Evolutionary conservation across 2,329 filamentous ascomycete species (phyloP).

Genomic region (Hypoxylon sp.): DNA sequence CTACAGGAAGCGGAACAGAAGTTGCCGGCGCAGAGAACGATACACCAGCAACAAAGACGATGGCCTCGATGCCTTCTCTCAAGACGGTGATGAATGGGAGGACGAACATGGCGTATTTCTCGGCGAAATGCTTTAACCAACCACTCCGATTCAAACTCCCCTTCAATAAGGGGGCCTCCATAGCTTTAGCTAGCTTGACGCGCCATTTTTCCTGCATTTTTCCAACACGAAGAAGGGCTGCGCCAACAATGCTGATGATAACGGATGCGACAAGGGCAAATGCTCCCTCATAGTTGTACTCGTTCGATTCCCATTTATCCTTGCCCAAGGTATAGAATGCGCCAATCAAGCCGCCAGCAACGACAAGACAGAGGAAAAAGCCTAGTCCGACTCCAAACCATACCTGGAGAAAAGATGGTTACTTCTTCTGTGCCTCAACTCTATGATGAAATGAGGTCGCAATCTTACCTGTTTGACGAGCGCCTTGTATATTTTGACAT

Average conservation of each 20-base stretch:
- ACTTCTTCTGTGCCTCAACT: constrained; percentile 1
- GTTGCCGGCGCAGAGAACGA: constrained; percentile 81
- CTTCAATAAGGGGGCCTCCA: constrained; percentile 68
- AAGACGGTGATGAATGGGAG: constrained; percentile 91
- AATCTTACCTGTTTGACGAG: constrained; percentile 72
- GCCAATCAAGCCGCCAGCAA: constrained; percentile 78
- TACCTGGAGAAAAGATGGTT: constrained; percentile 60
- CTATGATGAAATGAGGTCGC: background rate
- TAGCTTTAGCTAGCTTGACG: constrained; percentile 80
- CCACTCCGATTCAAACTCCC: constrained; percentile 56
- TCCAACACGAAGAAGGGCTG: constrained; percentile 82
- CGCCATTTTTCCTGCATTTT: constrained; percentile 91
- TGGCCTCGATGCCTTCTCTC: constrained; percentile 86
- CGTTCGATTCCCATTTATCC: constrained; percentile 76
- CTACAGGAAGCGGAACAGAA: constrained; percentile 82
- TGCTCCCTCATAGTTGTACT: constrained; percentile 85
- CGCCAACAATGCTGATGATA: constrained; percentile 87
- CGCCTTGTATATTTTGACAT: constrained; percentile 75
- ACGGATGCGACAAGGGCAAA: constrained; percentile 81
- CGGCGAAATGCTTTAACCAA: constrained; percentile 73
- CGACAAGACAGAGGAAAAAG: constrained; percentile 73
- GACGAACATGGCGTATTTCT: constrained; percentile 89
- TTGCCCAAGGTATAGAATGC: constrained; percentile 79
- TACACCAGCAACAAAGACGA: constrained; percentile 89
- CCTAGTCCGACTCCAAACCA: constrained; percentile 78